Percentiles rank a stretch among this genome's conserved stretches.
These are phyloP conservation scores for Viridothelium virens DNA, from an alignment of 495 filamentous ascomycete species.

Conservation along the genomic window DNA sequence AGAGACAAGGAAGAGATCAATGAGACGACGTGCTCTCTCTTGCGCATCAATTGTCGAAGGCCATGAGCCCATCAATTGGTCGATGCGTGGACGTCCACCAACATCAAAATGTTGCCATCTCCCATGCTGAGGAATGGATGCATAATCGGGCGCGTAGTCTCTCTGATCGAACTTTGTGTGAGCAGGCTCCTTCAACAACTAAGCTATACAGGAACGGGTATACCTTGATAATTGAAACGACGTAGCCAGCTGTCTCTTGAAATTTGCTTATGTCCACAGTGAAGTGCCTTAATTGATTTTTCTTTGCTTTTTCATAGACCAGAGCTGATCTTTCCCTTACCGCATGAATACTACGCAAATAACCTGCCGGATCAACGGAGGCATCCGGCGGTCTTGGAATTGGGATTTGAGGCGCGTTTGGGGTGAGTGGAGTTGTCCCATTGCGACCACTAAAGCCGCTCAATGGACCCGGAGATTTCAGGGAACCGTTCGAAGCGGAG, in stretches of 20 bases:
- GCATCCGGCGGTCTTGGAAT: slow-evolving; percentile 85
- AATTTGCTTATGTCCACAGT: slow-evolving; percentile 87
- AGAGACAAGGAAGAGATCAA: slow-evolving; percentile 85
- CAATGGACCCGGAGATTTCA: slow-evolving; percentile 43
- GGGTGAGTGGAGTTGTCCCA: slow-evolving; percentile 39
- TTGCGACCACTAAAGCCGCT: slow-evolving; percentile 30
- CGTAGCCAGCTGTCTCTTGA: slow-evolving; percentile 77
- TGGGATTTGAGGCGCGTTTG: slow-evolving; percentile 51
- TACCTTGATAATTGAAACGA: slow-evolving; percentile 96
- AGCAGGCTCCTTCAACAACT: slow-evolving; percentile 14
- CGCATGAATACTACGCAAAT: slow-evolving; percentile 82
- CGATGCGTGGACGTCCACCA: slow-evolving; percentile 67
- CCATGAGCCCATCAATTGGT: slow-evolving; percentile 63
- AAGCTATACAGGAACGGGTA: slow-evolving; percentile 16
- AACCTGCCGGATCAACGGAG: slow-evolving; percentile 80
- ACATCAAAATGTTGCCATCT: slow-evolving; percentile 88
- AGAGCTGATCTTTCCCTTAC: slow-evolving; percentile 71
- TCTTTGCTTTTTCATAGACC: slow-evolving; percentile 67
- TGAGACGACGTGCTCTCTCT: slow-evolving; percentile 66
- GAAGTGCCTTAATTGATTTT: slow-evolving; percentile 78
- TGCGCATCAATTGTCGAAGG: slow-evolving; percentile 53
- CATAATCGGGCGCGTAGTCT: slow-evolving; percentile 81
- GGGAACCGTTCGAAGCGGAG: slow-evolving; percentile 47
- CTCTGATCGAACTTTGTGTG: slow-evolving; percentile 44
- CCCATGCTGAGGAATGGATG: slow-evolving; percentile 75